Evolutionary conservation across 768 basidiomycete species (phyloP), one percentile per base, ranked within the genome.

Genomic region (Cystofilobasidium macerans): DNA sequence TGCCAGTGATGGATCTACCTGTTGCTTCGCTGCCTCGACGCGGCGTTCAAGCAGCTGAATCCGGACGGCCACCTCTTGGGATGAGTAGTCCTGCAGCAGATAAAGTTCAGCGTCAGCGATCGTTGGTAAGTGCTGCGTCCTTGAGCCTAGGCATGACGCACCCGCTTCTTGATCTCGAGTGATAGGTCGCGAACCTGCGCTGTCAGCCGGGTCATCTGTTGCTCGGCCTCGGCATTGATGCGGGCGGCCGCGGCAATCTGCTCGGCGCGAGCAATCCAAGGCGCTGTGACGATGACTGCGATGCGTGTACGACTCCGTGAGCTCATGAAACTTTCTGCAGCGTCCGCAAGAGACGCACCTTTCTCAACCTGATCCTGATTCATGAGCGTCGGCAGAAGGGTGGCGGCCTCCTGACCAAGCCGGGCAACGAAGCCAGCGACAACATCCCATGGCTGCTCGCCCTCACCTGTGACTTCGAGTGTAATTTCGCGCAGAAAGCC

Each of bases 1-100:
- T 22, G 36, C 7, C 1, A 47, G 42, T 2, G 38, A 7, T 3
- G n/a, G 30, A 64, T 72, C 42, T 48, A 75, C 76, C 71, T 94
- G 89, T 75, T 87, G 89, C 81, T 90, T 93, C 68, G 85, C 86
- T 1, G 85, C 82, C 73, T 98, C 93, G 81, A 92, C 85, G 36
- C 91, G 83, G 54, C 92, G 84, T 74, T 95, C 92, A 84, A 98
- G 88, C 18, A 93, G 81, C 74, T 97, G 90, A 64, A 97, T 90
- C 80, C 93, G 97, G 63, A 97, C 92, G 2, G 80, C 79, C 6
- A 85, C 80, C 73, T 98, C 95, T 75, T 97, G 91, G 40, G 90
- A 85, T 30, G 77, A 81, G 79, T 95, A 91, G 69, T 98, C 95
- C 77, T 89, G 85, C 42, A 18, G 16, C 16, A 54, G 28, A 32